These are phyloP conservation scores for Ogataea haglerorum DNA, from an alignment of 805 yeast species.

Conservation along the genomic window DNA sequence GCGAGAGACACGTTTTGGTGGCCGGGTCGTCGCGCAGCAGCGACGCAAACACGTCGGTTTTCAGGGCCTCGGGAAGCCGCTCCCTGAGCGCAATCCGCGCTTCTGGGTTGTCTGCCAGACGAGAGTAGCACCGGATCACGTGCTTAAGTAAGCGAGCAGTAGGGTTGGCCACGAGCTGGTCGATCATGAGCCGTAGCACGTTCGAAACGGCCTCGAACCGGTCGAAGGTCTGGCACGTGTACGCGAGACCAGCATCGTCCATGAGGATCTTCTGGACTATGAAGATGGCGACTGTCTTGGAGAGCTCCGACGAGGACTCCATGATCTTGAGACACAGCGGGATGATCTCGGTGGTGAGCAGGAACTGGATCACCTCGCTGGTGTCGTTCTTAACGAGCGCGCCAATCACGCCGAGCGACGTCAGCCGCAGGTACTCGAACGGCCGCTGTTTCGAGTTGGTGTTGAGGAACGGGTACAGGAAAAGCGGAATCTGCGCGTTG, in stretches of 20 bases:
- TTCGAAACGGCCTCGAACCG: conserved; percentile 91
- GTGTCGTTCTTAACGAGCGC: conserved; percentile 95
- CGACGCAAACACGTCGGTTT: conserved; percentile 79
- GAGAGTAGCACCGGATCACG: conserved; percentile 88
- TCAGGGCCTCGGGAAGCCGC: conserved; percentile 80
- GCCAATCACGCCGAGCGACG: conserved; percentile 94
- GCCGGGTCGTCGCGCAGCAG: conserved; percentile 83
- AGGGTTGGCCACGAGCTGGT: conserved; percentile 70
- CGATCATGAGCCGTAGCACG: conserved; percentile 82
- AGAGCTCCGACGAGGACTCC: conserved; percentile 91
- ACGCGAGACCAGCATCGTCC: conserved; percentile 87
- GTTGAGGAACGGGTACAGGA: conserved; percentile 88
- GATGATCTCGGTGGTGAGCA: conserved; percentile 92
- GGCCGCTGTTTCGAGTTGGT: conserved; percentile 90
- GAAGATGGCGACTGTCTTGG: conserved; percentile 95
- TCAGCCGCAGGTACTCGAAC: conserved; percentile 87
- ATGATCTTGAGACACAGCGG: conserved; percentile 91
- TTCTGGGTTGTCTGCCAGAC: conserved; percentile 84
- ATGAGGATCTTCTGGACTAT: conserved; percentile 88
- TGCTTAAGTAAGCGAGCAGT: conserved; percentile 87
- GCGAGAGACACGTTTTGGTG: conserved; percentile 83
- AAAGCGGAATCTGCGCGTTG: conserved; percentile 88
- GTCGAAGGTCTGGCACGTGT: conserved; percentile 93
- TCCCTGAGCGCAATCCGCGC: conserved; percentile 84
- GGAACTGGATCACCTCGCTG: conserved; percentile 87